Conservation (phyloP, 768 basidiomycete genomes). For the Russula brevipes region DNA sequence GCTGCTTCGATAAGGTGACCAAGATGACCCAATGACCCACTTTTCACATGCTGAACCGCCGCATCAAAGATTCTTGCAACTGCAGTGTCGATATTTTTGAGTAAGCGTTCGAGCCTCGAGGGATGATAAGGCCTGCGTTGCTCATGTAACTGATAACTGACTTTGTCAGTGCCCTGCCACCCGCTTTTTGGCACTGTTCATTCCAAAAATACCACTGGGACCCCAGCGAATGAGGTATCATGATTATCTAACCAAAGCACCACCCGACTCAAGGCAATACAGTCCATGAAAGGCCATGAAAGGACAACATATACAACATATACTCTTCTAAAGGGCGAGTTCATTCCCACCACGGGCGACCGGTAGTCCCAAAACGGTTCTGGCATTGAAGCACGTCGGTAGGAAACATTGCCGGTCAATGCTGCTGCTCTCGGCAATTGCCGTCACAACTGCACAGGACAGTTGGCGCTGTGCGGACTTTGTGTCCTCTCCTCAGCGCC, state of each 20-base stretch:
- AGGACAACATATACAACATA: not conserved
- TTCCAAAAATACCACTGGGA: not conserved
- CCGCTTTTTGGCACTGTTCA: not conserved
- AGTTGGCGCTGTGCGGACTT: not conserved
- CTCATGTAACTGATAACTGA: not conserved
- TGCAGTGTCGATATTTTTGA: not conserved
- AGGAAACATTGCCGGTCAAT: too few relatives aligned
- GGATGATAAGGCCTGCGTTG: not conserved
- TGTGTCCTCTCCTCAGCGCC: not conserved
- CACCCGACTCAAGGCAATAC: not conserved
- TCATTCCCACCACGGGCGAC: not conserved
- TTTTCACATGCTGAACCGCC: not conserved
- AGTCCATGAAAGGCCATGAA: constrained; percentile 4
- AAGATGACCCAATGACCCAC: not conserved
- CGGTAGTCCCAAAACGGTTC: constrained; percentile 1
- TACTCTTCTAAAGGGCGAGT: not conserved
- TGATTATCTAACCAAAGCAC: not conserved
- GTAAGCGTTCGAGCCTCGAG: not conserved
- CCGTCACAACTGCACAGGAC: not conserved
- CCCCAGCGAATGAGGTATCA: not conserved
- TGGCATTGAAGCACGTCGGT: not conserved
- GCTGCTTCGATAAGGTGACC: not conserved
- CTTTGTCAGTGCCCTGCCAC: not conserved
- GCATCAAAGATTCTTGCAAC: not conserved
- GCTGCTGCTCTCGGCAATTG: not conserved